Evolutionary conservation across 169 alveolate species (phyloP), one percentile per base, ranked within the genome.

Genomic region (Plasmodium berghei): DNA sequence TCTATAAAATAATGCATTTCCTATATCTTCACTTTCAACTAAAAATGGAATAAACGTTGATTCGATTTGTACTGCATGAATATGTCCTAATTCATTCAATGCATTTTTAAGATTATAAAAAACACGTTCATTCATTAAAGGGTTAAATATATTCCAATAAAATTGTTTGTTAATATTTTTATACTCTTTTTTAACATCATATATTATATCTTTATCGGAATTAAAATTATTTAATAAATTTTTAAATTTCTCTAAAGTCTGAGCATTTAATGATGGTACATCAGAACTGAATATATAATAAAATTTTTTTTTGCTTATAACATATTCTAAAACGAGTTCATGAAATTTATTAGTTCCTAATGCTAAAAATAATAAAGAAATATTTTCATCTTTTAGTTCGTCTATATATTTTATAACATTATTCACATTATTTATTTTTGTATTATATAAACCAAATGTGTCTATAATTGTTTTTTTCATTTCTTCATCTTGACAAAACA

Each of bases 61-160:
- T n/a, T 80, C 90, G 5, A 64, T 49, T 20, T 80, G 90, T 66
- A 67, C 90, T 3, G 71, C 77, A 67, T 64, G 46, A 34, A 67
- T 66, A 16, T 80, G n/a, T 1, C 90, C 90, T 66, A 80, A 64
- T 26, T 80, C 90, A 24, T 66, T 55, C 3, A 80, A 49, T 16
- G 42, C 20, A 52, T 28, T 66, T 66, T 80, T 80, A 5, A 80
- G 72, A 9, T 22, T 80, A n/a, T 80, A 42, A 80, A 80, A 80
- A 28, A 80, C 90, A 5, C 83, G 77, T 46, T 67, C 83, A 66
- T 64, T 80, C 9, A 70, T 40, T 66, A 80, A 54, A 22, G 83
- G 83, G 48, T 80, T 80, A 52, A 66, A 80, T 10, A 80, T 80
- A 55, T 80, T 80, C 90, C 90, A 80, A 40, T 80, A 80, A 48